phyloP scores from a whole-genome alignment of 805 yeast species.

The Metschnikowia bowlesiae region DNA sequence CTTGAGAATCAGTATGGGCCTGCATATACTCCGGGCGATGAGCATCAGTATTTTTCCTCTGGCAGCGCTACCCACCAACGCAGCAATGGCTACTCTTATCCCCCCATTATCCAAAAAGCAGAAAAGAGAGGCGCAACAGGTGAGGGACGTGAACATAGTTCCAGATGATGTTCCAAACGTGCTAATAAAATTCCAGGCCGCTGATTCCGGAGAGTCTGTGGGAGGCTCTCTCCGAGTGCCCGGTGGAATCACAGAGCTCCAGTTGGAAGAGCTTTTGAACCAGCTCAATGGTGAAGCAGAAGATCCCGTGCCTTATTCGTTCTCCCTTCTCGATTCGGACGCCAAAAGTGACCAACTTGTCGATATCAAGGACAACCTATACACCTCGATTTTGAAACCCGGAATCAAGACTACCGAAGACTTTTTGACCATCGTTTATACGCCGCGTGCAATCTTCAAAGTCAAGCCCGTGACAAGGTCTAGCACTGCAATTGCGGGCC shows the following conservation, averaged over 20 bases:
- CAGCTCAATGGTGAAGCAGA: slow-evolving; percentile 65
- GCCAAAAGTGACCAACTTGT: slow-evolving; percentile 41
- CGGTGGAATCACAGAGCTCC: slow-evolving; percentile 78
- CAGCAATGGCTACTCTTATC: slow-evolving; percentile 77
- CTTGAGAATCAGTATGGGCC: neutral
- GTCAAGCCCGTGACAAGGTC: slow-evolving; percentile 89
- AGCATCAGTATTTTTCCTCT: slow-evolving; percentile 12
- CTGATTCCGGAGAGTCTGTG: slow-evolving; percentile 82
- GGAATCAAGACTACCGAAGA: slow-evolving; percentile 89
- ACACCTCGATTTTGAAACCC: slow-evolving; percentile 78
- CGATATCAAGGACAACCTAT: slow-evolving; percentile 75
- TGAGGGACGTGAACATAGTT: slow-evolving; percentile 65
- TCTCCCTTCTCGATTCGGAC: slow-evolving; percentile 52
- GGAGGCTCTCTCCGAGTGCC: slow-evolving; percentile 91
- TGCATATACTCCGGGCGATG: slow-evolving; percentile 8
- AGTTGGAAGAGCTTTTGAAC: slow-evolving; percentile 83
- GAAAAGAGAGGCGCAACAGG: slow-evolving; percentile 75
- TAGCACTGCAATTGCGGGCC: slow-evolving; percentile 91
- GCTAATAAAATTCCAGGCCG: slow-evolving; percentile 81
- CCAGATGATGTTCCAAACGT: slow-evolving; percentile 86
- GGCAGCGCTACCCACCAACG: neutral
- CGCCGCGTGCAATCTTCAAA: slow-evolving; percentile 93
- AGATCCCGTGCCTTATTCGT: slow-evolving; percentile 88
- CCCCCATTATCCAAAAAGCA: slow-evolving; percentile 95
- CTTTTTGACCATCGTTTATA: slow-evolving; percentile 80